phyloP scores from a whole-genome alignment of 371 early-diverging fungal species.

The Parasitella parasitica region DNA sequence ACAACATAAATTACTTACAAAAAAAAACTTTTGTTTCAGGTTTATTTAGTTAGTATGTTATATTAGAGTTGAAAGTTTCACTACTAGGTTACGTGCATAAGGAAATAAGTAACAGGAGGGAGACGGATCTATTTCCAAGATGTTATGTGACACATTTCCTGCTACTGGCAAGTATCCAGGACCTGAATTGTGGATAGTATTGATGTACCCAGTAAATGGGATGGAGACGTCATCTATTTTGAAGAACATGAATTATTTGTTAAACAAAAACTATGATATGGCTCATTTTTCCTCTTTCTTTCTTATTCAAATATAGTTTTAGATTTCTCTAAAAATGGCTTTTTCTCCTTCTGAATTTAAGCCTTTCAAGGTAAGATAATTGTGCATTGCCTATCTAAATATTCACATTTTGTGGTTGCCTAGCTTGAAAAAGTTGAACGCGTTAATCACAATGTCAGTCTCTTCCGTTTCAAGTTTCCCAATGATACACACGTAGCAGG shows the following conservation, averaged over 20 bases:
- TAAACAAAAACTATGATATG: background rate
- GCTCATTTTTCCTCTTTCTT: background rate
- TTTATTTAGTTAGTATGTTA: background rate
- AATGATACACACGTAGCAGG: conserved; percentile 59
- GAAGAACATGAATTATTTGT: too few species aligned
- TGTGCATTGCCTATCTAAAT: background rate
- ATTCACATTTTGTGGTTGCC: background rate
- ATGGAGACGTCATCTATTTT: background rate
- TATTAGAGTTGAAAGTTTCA: background rate
- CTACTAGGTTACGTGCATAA: background rate
- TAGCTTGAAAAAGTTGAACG: conserved; percentile 25
- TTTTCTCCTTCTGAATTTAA: conserved; percentile 24
- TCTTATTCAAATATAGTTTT: background rate
- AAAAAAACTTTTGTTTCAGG: background rate
- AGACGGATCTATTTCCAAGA: background rate
- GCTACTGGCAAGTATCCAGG: background rate
- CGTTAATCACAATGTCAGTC: conserved; percentile 79
- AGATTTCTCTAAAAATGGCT: conserved; percentile 5
- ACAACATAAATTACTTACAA: background rate
- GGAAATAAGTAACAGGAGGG: background rate
- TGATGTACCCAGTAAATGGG: background rate
- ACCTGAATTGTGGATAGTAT: too few species aligned
- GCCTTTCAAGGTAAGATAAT: conserved; percentile 10
- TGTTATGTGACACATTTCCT: background rate
- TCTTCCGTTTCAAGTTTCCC: conserved; percentile 81